Base-by-base conservation (phyloP, 78 protist genomes). In the Creolimax fragrantissima region DNA sequence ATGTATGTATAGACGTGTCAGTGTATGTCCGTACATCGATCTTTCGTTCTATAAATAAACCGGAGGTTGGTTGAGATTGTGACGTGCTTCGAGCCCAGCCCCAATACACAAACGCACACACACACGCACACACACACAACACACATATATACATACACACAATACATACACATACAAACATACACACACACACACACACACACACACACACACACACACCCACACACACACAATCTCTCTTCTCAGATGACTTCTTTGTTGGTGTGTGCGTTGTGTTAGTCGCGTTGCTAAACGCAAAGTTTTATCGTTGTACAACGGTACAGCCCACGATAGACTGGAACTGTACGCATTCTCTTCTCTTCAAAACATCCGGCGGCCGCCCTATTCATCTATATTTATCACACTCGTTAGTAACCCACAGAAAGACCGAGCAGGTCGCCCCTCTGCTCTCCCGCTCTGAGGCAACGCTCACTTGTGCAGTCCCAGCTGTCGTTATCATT, bases 181-280 rank as follows among this genome's bases (percentile, higher is more conserved):
- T 41, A 83, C 86, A 83, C 86, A 83, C 86, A 5, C 86, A 83
- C 86, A 5, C 39, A 83, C 86, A 83, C 86, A 83, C 39, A 83
- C 86, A 83, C 5, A 4, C 4, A 83, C 5, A 83, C 5, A 83
- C 5, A 83, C 5, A 83, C 86, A 83, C 5, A 83, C 5, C 35
- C 4, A 11, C 35, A 5, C 39, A 11, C 44, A 24, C 5, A 4
- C 35, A n/a, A 83, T 11, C 4, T 5, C 5, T 5, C 37, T 5
- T 83, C 5, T 11, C 5, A 83, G 4, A 4, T 5, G 5, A 83
- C 5, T 4, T 4, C 5, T 17, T 83, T 11, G 11, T 47, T 24
- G 7, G 74, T 11, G 11, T 47, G 11, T 47, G 11, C 11, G 74
- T 47, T 47, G 7, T 7, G 7, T 24, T 47, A 47, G 7, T 7